These are phyloP conservation scores for Macrophomina tecta DNA, from an alignment of 2,329 filamentous ascomycete species.

Conservation along the genomic window DNA sequence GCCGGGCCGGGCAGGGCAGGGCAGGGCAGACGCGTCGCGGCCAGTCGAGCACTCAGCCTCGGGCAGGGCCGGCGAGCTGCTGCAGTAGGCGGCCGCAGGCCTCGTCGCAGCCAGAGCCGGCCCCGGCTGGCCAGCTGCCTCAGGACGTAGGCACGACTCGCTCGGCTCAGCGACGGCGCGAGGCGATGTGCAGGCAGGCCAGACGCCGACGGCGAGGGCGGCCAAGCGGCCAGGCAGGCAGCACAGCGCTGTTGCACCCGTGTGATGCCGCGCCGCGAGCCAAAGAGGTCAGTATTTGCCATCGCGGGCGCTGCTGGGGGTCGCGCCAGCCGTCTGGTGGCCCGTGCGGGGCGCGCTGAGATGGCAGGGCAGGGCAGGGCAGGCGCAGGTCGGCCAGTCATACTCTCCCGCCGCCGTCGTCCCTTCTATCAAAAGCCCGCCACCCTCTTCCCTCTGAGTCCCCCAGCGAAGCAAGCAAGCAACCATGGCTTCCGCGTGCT, in stretches of 20 bases:
- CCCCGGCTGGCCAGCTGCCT: slow-evolving; percentile 1
- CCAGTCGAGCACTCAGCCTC: slow-evolving; percentile 8
- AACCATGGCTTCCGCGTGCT: slow-evolving; percentile 22
- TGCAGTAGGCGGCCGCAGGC: slow-evolving; percentile 6
- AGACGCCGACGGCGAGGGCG: slow-evolving; percentile 13
- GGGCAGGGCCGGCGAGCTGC: slow-evolving; percentile 12
- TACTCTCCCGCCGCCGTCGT: slow-evolving; percentile 12
- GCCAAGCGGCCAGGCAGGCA: slow-evolving; percentile 10
- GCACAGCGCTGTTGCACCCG: slow-evolving; percentile 22
- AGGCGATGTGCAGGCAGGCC: slow-evolving; percentile 5
- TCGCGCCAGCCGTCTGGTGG: neutral
- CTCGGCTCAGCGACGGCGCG: neutral
- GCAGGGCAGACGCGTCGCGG: neutral
- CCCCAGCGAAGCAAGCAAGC: slow-evolving; percentile 2
- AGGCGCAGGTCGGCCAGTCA: slow-evolving; percentile 16
- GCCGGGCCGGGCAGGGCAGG: neutral
- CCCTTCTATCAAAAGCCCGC: slow-evolving; percentile 27
- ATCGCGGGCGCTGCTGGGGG: slow-evolving; percentile 12
- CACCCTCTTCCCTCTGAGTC: slow-evolving; percentile 19
- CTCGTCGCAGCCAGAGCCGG: slow-evolving; percentile 18
- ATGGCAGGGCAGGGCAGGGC: slow-evolving; percentile 20
- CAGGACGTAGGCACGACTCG: neutral
- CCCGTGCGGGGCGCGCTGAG: slow-evolving; percentile 7
- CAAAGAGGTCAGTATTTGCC: slow-evolving; percentile 23
- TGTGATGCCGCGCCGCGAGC: slow-evolving; percentile 26